Conservation (phyloP, 208 protist genomes). For the Acanthamoeba castellanii region DNA sequence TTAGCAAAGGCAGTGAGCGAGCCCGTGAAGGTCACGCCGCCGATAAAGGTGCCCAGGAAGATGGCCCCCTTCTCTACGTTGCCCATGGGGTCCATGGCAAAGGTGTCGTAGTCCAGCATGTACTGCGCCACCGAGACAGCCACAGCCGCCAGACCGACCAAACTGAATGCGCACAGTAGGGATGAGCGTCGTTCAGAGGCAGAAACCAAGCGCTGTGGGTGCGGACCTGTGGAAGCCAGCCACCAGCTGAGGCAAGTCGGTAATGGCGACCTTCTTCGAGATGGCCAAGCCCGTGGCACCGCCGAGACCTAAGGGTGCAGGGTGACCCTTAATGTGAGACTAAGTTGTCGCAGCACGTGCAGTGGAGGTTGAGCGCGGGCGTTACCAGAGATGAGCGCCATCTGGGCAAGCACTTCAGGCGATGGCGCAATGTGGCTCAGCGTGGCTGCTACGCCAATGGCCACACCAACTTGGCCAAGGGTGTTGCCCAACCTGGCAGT, state of each 20-base stretch:
- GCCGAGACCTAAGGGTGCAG: constrained; percentile 67
- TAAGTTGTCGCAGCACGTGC: neutral
- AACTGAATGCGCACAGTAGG: neutral
- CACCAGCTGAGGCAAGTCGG: constrained; percentile 89
- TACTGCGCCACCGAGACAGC: constrained; percentile 76
- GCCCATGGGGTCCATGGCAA: constrained; percentile 72
- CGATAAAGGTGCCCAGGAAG: constrained; percentile 91
- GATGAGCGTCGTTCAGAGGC: neutral
- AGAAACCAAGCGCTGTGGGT: neutral
- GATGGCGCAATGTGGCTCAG: constrained; percentile 79
- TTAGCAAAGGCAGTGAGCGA: constrained; percentile 94
- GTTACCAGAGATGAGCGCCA: constrained; percentile 64
- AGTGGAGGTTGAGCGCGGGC: neutral
- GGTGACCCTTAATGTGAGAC: neutral
- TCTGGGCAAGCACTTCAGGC: constrained; percentile 73
- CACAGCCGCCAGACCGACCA: constrained; percentile 89
- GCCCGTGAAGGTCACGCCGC: constrained; percentile 93
- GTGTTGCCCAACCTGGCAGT: constrained; percentile 87
- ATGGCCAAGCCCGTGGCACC: constrained; percentile 84
- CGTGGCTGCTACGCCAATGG: constrained; percentile 87
- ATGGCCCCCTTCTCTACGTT: constrained; percentile 82
- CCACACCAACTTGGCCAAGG: constrained; percentile 88
- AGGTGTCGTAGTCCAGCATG: constrained; percentile 77
- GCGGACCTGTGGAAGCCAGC: constrained; percentile 86
- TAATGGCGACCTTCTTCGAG: constrained; percentile 84